Base-by-base conservation (phyloP, 2,329 filamentous ascomycete species). In the Lecanicillium sp. region DNA sequence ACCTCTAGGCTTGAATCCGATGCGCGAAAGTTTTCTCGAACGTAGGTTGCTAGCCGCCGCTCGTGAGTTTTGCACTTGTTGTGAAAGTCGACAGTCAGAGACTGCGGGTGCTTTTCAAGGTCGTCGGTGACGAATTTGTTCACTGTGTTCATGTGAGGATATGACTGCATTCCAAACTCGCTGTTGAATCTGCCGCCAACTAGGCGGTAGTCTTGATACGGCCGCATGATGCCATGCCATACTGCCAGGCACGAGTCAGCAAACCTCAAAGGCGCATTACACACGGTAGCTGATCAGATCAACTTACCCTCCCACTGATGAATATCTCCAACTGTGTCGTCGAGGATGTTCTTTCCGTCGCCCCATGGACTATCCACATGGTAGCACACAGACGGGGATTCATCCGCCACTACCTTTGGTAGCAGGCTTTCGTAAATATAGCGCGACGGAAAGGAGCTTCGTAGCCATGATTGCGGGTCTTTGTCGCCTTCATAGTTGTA, bases 341-440 rank as follows among this genome's bases (percentile, higher is more conserved):
- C 81, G 0, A 70, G 73, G 0, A 79, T 80, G 39, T 65, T 65
- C 25, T 41, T 43, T 9, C 47, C 46, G 44, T 76, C 73, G 29
- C 81, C 80, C 66, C 79, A 86, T 39, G 82, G 84, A 18, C 79
- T 84, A 28, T 81, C 83, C 18, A 80, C 80, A 43, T 84, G 81
- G 49, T 83, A 82, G 46, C 79, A 79, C 11, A 78, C 75, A 43
- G 71, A 70, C 6, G 79, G 79, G 18, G 71, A 69, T 46, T 82
- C 65, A 37, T 74, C 69, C 5, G 67, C 63, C 9, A 83, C 72
- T 9, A 81, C 71, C 36, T 83, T 76, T 1, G 79, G 79, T 2
- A 89, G 64, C 6, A 89, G 59, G 53, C 87, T 80, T 57, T 89
- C 84, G 52, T 89, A 90, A 35, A 86, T 84, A 49, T 87, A 88